Percentiles rank a stretch among this genome's conserved stretches.
Conservation (phyloP, 805 yeast genomes). For the Yarrowia porcina region DNA sequence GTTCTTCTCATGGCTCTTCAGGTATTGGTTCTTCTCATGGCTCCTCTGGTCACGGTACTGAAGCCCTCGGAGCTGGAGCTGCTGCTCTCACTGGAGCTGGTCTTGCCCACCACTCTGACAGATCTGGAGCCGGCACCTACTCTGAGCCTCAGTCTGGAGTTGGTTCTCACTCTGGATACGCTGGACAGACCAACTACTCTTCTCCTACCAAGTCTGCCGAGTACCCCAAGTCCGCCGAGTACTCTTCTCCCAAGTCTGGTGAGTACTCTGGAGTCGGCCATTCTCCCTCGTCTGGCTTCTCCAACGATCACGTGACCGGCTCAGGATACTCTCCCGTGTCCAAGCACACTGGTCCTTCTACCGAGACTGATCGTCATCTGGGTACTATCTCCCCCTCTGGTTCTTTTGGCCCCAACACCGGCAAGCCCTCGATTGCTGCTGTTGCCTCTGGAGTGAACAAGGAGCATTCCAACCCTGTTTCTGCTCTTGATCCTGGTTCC, state of each 20-base stretch:
- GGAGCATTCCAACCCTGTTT: neutral
- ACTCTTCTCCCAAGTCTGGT: too few relatives aligned
- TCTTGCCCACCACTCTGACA: too few relatives aligned
- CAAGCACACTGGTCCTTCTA: too few relatives aligned
- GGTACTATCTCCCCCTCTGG: conserved; percentile 6
- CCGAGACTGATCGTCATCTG: neutral
- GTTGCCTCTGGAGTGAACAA: neutral
- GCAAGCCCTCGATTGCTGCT: neutral
- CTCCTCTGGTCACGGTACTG: neutral
- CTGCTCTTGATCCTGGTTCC: neutral
- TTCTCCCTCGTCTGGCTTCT: neutral
- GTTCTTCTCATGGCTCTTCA: too few relatives aligned
- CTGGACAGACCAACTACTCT: too few relatives aligned
- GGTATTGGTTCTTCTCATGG: neutral
- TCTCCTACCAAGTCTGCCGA: too few relatives aligned
- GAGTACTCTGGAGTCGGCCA: neutral
- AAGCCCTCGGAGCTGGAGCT: neutral
- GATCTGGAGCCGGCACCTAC: too few relatives aligned
- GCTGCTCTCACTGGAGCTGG: neutral
- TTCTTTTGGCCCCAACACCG: neutral
- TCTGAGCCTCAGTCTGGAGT: too few relatives aligned
- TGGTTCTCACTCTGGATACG: too few relatives aligned
- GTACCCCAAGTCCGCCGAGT: too few relatives aligned
- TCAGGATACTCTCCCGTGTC: neutral
- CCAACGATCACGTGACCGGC: conserved; percentile 2